Base-by-base conservation (phyloP, 2,329 filamentous ascomycete species). In the Ascochyta koolunga region DNA sequence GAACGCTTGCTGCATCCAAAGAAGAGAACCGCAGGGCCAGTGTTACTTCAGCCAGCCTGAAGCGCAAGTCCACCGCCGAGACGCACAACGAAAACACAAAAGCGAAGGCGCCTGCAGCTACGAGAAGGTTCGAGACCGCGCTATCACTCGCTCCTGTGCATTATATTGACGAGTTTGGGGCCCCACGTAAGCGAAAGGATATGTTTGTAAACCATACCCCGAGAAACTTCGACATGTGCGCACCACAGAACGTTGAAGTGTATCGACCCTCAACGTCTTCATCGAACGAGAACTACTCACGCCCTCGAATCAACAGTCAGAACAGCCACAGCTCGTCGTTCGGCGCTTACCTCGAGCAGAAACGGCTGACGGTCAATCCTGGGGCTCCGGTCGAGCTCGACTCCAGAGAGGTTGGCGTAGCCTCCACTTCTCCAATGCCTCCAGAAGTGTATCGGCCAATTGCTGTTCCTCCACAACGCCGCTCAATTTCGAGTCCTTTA, bases 191-290 rank as follows among this genome's bases (percentile, higher is more conserved):
- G 51, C 58, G 62, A 11, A 67, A 64, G 50, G 68, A 65, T 21
- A 68, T 56, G n/a, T 73, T 72, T 42, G 60, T 72, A 33, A 73
- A 74, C 43, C 70, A 73, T 46, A 74, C 69, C 7, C 71, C 71
- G 25, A 62, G 69, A 31, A 50, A 56, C 35, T 68, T 66, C 45
- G 71, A 71, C 41, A 56, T 68, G 52, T 54, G 54, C 13, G 51
- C 63, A 7, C 47, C 61, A 21, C 61, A 58, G 31, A 51, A 44
- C 21, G 33, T 61, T 16, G 62, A 67, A 22, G 54, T 60, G 10
- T 62, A 61, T 37, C 58, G 56, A 16, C 52, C 60, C 24, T 61
- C 61, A 15, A 47, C 40, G 29, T 48, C 51, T 53, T 61, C 61
- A 9, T 61, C 61, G 3, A 58, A 48, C 19, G 66, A 65, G 21